Base-by-base conservation (phyloP, 73 alveolate genomes). In the Paramecium bursaria region DNA sequence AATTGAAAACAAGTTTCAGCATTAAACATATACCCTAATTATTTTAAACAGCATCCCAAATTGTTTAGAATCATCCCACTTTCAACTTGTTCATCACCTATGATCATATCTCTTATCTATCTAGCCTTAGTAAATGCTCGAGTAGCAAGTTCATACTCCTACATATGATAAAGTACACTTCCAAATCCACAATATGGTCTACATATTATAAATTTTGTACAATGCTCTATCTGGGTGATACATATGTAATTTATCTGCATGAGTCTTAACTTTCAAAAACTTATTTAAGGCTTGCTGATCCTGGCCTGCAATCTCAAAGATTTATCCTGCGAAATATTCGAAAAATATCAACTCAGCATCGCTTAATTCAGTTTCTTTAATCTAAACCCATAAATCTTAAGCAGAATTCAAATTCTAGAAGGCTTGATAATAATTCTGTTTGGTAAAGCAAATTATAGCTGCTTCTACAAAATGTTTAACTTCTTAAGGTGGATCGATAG, bases 141-240 rank as follows among this genome's bases (percentile, higher is more conserved):
- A 0, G 44, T 47, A 39, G 60, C 53, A 1, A 67, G 44, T 67
- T 67, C 82, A 39, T 67, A 67, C 33, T 67, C 82, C 46, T 67
- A 47, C 61, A 39, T 67, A 67, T 67, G 82, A 42, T 67, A 67
- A 9, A 67, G 44, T 33, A 67, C 82, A 10, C 60, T 39, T 31
- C 82, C 82, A 15, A 67, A 25, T 13, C 82, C 82, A 67, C 82
- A 67, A 67, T 67, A 67, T 39, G 82, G 82, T 67, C 82, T 67
- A 67, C 17, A 21, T 2, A 19, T 11, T 10, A 23, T 67, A 1
- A 35, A 3, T 35, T 39, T 67, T 1, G 21, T 67, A 67, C 82
- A 67, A 67, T 2, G 82, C 82, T 67, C 44, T 67, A 39, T 67
- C 82, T 17, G 82, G 82, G 44, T 67, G 82, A 14, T 67, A 53